Conservation (phyloP, 2,329 filamentous ascomycete genomes). For the Trichoderma oligosporum region DNA sequence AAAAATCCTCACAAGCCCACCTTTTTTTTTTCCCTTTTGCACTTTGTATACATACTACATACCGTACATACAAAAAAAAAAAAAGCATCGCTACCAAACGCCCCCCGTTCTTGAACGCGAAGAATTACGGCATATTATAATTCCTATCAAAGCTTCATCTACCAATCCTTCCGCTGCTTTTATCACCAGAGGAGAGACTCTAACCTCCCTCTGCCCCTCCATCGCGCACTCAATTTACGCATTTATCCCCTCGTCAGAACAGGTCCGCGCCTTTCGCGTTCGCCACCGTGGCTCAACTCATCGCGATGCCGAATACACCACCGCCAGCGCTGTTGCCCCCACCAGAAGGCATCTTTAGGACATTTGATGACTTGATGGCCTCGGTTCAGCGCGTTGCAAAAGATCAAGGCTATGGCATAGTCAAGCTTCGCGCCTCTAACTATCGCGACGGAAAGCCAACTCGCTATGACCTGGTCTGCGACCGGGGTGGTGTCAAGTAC, state of each 20-base stretch:
- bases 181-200: conserved; percentile 2
- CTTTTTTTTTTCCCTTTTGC: conserved; percentile 25
- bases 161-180: neutral
- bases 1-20: conserved; percentile 41
- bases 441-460: conserved; percentile 61
- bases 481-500: conserved; percentile 62
- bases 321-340: conserved; percentile 50
- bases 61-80: too few species aligned
- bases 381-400: conserved; percentile 58
- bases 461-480: conserved; percentile 60
- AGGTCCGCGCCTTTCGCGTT: conserved; percentile 28
- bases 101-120: conserved; percentile 12
- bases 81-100: conserved; percentile 9
- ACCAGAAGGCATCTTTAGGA: conserved; percentile 57
- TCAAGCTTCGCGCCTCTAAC: conserved; percentile 60
- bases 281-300: conserved; percentile 34
- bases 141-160: conserved; percentile 7
- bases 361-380: conserved; percentile 56
- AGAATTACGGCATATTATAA: neutral
- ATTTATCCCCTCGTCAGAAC: conserved; percentile 26
- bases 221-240: conserved; percentile 14
- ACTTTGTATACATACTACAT: neutral
- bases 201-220: conserved; percentile 10
- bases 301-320: conserved; percentile 46
- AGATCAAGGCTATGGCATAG: conserved; percentile 59